These are phyloP conservation scores for Neofusicoccum sp. DNA, from an alignment of 2,329 filamentous ascomycete genomes.

Conservation along the genomic window DNA sequence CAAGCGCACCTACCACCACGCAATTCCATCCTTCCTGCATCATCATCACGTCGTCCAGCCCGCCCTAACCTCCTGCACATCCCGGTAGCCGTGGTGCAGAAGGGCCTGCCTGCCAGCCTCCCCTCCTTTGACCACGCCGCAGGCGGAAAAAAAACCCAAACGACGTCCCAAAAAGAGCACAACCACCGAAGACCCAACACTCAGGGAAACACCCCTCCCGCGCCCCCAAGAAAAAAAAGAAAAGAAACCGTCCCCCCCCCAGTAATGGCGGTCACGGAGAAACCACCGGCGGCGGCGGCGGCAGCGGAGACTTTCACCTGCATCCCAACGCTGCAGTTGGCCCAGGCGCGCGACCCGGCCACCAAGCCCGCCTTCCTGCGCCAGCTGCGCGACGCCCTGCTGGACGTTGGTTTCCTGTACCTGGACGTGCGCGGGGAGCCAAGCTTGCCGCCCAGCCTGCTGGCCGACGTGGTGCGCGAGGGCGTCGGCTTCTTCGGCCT, in stretches of 20 bases:
- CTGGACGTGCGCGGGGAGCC: conserved; percentile 68
- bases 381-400: conserved; percentile 69
- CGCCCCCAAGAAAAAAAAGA: not conserved
- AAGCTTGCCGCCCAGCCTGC: conserved; percentile 61
- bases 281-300: no score
- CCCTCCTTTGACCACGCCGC: no score
- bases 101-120: no score
- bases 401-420: conserved; percentile 88
- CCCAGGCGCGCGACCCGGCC: conserved; percentile 59
- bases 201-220: no score
- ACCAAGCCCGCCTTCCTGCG: conserved; percentile 73
- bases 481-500: conserved; percentile 75
- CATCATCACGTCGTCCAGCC: no score
- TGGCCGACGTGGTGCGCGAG: conserved; percentile 63
- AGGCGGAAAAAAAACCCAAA: no score
- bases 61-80: no score
- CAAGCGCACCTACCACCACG: no score
- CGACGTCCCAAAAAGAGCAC: no score
- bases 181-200: no score
- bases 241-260: not conserved
- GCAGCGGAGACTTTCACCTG: conserved; percentile 57
- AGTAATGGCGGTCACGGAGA: not conserved
- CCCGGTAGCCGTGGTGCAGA: no score
- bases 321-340: conserved; percentile 76
- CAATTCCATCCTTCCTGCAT: no score